Evolutionary conservation across 1,284 basidiomycete species (phyloP), one percentile per base, ranked within the genome.

Genomic region (Coniferiporia sulphurascens): DNA sequence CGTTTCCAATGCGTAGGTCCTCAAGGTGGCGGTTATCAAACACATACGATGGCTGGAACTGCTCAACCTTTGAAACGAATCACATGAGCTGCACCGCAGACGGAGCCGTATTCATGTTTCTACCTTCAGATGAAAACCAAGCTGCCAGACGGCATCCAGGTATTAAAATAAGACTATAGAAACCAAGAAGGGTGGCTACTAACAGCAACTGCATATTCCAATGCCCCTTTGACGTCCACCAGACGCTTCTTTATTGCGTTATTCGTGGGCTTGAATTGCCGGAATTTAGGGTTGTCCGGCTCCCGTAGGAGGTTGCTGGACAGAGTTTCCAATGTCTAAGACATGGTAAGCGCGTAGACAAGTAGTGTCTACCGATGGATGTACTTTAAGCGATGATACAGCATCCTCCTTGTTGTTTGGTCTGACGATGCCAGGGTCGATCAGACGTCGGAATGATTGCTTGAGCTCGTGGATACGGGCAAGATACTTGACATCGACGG

Each of bases 201-300:
- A 36, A 89, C 89, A 67, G 81, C 87, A 49, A 89, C 77, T 2
- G 86, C 87, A 73, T 87, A 91, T 69, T 92, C 89, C 45, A 92
- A 72, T 0, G 87, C 78, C 1, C 90, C 89, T 68, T 85, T 89
- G 0, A 82, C 80, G 35, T 79, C 72, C n/a, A 67, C 62, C 10
- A 67, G 54, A 27, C 66, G 62, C 19, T 60, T 62, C 58, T 65
- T 62, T n/a, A 68, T 69, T 4, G 62, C 51, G 45, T 68, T 68
- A 65, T 92, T 92, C 17, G 87, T 90, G 4, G 82, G 76, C 72
- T 90, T 91, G 77, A 92, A 89, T 64, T 77, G 76, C 60, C 79
- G 80, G 65, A 78, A 92, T 70, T 86, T 90, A 13, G 76, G 73
- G 63, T 91, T 87, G 5, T 83, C 78, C 3, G 88, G 87, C 60